These are phyloP conservation scores for Aspergillus eucalypticola DNA, from an alignment of 2,329 filamentous ascomycete genomes.

Conservation along the genomic window DNA sequence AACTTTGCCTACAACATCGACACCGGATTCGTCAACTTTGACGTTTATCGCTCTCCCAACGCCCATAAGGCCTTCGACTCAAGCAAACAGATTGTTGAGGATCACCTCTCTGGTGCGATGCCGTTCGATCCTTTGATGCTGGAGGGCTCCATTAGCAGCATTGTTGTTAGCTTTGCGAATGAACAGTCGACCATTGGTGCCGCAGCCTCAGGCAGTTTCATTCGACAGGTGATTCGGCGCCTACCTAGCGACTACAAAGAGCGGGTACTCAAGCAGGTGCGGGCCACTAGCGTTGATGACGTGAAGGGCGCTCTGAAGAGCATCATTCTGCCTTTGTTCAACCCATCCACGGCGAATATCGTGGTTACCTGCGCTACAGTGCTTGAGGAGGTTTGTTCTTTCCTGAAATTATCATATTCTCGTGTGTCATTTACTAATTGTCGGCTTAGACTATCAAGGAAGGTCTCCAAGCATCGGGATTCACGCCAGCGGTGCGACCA, in stretches of 20 bases:
- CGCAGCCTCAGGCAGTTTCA: slow-evolving; percentile 81
- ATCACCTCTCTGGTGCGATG: slow-evolving; percentile 69
- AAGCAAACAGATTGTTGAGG: slow-evolving; percentile 71
- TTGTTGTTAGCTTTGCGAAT: slow-evolving; percentile 83
- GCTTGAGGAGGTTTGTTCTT: slow-evolving; percentile 72
- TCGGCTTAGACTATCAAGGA: slow-evolving; percentile 67
- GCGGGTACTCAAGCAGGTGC: slow-evolving; percentile 73
- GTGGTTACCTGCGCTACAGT: slow-evolving; percentile 84
- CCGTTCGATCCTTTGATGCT: slow-evolving; percentile 78
- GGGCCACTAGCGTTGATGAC: slow-evolving; percentile 72
- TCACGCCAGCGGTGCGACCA: slow-evolving; percentile 72
- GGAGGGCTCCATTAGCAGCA: slow-evolving; percentile 85
- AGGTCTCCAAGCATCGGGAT: slow-evolving; percentile 73
- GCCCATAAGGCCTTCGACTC: slow-evolving; percentile 81
- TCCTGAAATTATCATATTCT: background rate
- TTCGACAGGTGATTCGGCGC: slow-evolving; percentile 74
- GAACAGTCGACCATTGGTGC: slow-evolving; percentile 82
- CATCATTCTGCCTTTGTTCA: slow-evolving; percentile 77
- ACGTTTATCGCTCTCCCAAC: slow-evolving; percentile 87
- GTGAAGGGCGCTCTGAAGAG: slow-evolving; percentile 73
- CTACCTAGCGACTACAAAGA: slow-evolving; percentile 76
- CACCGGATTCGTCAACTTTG: slow-evolving; percentile 77
- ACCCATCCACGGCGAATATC: slow-evolving; percentile 76
- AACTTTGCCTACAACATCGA: slow-evolving; percentile 76
- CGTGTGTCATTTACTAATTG: slow-evolving; percentile 15